Percentiles rank a stretch among this genome's conserved stretches.
These are phyloP conservation scores for Gymnopilus dilepis DNA, from an alignment of 768 basidiomycete genomes.

Conservation along the genomic window DNA sequence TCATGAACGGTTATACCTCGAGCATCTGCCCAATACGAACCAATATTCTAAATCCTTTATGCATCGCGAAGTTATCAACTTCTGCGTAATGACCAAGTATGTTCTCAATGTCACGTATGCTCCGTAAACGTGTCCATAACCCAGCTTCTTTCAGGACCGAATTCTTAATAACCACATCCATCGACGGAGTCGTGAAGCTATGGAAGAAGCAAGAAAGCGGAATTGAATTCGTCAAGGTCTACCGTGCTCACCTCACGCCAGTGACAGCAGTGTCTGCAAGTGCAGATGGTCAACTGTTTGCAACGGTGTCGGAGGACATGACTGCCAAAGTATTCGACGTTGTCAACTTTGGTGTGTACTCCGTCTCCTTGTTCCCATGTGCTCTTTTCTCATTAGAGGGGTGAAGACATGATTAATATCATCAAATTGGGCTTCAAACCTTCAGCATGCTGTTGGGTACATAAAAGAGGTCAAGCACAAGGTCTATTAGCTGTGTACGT, in stretches of 20 bases:
- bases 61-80: conserved; percentile 94
- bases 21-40: conserved; percentile 89
- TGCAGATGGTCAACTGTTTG: conserved; percentile 90
- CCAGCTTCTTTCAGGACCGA: conserved; percentile 67
- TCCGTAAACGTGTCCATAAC: not conserved
- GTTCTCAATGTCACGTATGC: conserved; percentile 26
- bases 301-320: conserved; percentile 90
- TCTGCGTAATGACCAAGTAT: conserved; percentile 86
- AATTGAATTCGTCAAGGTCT: conserved; percentile 98
- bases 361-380: not conserved
- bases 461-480: conserved; percentile 85
- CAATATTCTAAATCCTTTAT: conserved; percentile 98
- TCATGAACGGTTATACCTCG: conserved; percentile 91
- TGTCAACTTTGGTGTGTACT: conserved; percentile 87
- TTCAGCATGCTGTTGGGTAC: conserved; percentile 94
- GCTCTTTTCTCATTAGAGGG: not conserved
- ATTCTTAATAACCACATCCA: conserved; percentile 91
- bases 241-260: conserved; percentile 86
- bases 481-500: conserved; percentile 86
- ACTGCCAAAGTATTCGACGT: conserved; percentile 97
- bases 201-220: conserved; percentile 98
- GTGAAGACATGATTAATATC: conserved; percentile 98
- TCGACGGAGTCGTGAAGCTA: conserved; percentile 95
- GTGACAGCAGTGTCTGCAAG: conserved; percentile 84
- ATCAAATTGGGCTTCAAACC: conserved; percentile 88